Percentiles rank a stretch among this genome's conserved stretches.
These are phyloP conservation scores for Aspergillus nidulans DNA, from an alignment of 495 filamentous ascomycete species.

Conservation along the genomic window DNA sequence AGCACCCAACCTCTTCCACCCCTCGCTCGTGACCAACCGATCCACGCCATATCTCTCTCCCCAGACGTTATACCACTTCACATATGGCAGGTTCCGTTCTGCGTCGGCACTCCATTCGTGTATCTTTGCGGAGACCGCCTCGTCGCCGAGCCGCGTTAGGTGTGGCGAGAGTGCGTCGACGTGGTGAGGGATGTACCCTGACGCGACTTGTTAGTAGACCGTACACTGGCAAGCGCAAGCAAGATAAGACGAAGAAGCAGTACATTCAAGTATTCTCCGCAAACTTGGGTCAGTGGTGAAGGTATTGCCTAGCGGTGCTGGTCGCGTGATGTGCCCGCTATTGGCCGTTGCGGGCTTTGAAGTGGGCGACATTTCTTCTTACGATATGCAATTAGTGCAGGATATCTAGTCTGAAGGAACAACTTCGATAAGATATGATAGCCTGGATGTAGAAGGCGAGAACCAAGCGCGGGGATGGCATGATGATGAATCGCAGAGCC, in stretches of 20 bases:
- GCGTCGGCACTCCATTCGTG: constrained; percentile 35
- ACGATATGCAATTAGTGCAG: too few species aligned
- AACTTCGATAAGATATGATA: too few species aligned
- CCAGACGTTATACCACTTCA: constrained; percentile 38
- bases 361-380: too few species aligned
- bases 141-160: constrained; percentile 23
- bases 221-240: background rate
- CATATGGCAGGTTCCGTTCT: constrained; percentile 33
- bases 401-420: too few species aligned
- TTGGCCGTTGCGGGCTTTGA: constrained; percentile 27
- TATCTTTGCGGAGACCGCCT: constrained; percentile 29
- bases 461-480: too few species aligned
- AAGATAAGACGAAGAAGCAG: background rate
- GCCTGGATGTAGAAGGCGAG: too few species aligned
- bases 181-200: constrained; percentile 31
- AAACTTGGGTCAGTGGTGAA: constrained; percentile 32
- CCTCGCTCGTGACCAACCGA: constrained; percentile 36
- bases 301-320: constrained; percentile 25
- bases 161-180: constrained; percentile 14
- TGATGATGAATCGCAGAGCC: too few species aligned
- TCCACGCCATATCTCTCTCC: constrained; percentile 36
- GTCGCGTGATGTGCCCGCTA: constrained; percentile 30
- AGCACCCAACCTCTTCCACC: constrained; percentile 37
- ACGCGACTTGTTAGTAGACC: background rate
- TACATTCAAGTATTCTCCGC: constrained; percentile 24